These are phyloP conservation scores for Fusarium mexicanum DNA, from an alignment of 2,329 filamentous ascomycete genomes.

Conservation along the genomic window DNA sequence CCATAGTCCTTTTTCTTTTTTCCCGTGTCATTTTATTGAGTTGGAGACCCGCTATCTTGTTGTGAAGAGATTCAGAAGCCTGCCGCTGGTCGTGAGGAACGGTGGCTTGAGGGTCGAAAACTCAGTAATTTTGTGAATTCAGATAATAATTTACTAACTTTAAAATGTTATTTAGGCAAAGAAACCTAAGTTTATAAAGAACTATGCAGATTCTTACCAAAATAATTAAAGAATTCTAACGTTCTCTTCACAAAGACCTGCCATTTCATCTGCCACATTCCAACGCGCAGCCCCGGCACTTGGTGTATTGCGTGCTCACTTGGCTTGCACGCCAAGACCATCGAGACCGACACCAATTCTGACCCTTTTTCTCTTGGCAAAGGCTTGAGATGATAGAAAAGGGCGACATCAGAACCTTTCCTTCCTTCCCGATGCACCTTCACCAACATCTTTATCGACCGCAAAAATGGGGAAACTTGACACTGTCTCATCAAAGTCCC, in stretches of 20 bases:
- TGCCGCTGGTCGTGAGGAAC: neutral
- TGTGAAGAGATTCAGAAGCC: neutral
- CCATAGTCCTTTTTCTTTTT: neutral
- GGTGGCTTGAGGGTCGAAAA: neutral
- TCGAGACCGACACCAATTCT: constrained; percentile 2
- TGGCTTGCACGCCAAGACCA: constrained; percentile 29
- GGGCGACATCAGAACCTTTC: neutral
- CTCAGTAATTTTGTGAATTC: neutral
- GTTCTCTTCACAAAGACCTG: neutral
- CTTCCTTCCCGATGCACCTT: neutral
- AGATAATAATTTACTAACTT: neutral
- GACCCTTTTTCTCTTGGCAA: neutral
- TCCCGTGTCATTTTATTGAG: too few species aligned
- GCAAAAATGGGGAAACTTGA: constrained; percentile 33
- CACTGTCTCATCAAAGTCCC: constrained; percentile 10
- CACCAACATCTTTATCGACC: neutral
- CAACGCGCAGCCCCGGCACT: constrained; percentile 3
- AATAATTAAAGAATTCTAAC: fast-evolving
- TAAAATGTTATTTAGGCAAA: neutral
- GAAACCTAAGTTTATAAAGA: too few species aligned
- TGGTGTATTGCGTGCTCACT: constrained; percentile 39
- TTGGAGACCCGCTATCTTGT: neutral
- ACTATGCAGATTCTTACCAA: fast-evolving
- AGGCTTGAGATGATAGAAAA: constrained; percentile 13
- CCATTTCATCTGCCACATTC: neutral